A percentile compares a stretch with the other conserved stretches of the same genome.
phyloP scores from a whole-genome alignment of 2,329 filamentous ascomycete species.

The Pseudogymnoascus sp. region DNA sequence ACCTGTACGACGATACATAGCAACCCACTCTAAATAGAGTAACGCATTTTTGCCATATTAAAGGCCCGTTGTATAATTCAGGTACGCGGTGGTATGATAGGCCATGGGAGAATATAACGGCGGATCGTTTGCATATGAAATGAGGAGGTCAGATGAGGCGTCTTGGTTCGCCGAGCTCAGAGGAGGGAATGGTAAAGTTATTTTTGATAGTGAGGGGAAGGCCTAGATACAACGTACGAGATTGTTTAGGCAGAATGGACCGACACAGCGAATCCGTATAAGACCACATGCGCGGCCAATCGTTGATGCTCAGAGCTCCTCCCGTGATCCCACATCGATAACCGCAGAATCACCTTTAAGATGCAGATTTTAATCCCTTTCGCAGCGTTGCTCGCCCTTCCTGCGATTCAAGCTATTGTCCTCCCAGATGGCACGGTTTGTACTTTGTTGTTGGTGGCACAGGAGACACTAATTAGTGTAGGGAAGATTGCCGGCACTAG shows the following conservation, averaged over 20 bases:
- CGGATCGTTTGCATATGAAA: no score
- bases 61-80: no score
- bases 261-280: background rate
- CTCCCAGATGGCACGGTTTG: background rate
- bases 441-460: background rate
- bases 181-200: background rate
- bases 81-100: no score
- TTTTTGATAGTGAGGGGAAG: background rate
- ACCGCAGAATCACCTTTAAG: background rate
- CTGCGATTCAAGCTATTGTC: background rate
- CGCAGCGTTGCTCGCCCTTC: background rate
- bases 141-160: no score
- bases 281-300: background rate
- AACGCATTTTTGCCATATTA: no score
- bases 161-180: no score
- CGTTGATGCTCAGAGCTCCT: background rate
- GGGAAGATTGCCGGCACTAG: background rate
- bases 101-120: no score
- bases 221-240: no score
- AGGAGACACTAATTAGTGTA: background rate
- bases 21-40: no score
- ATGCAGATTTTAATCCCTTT: slow-evolving; percentile 34
- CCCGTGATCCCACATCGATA: background rate
- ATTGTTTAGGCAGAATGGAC: background rate
- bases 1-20: no score